Percentiles rank a stretch among this genome's conserved stretches.
phyloP scores from a whole-genome alignment of 2,329 filamentous ascomycete species.

The Trematosphaeria pertusa region DNA sequence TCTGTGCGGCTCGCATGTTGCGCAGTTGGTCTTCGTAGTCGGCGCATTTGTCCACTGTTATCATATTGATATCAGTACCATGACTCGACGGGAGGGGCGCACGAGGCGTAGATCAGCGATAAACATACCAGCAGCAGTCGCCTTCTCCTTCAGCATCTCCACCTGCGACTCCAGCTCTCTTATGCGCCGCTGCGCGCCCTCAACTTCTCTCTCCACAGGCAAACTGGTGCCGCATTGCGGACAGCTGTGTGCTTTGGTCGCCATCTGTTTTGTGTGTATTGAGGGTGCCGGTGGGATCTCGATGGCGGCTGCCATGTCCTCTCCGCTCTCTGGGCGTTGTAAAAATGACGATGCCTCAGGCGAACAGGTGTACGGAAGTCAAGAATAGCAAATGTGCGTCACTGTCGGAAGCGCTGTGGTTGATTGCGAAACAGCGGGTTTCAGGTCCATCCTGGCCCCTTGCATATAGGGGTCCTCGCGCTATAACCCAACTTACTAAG shows the following conservation, averaged over 20 bases:
- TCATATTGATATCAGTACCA: slow-evolving; percentile 10
- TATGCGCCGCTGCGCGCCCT: slow-evolving; percentile 35
- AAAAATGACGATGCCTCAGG: background rate
- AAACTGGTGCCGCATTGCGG: slow-evolving; percentile 39
- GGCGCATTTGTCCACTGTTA: slow-evolving; percentile 64
- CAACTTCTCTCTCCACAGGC: slow-evolving; percentile 17
- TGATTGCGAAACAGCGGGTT: no score
- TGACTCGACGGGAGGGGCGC: background rate
- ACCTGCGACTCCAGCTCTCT: slow-evolving; percentile 74
- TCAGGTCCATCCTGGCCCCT: background rate
- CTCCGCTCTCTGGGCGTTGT: background rate
- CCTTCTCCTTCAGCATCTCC: slow-evolving; percentile 72
- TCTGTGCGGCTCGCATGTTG: slow-evolving; percentile 49
- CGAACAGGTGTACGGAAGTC: background rate
- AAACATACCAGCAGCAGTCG: slow-evolving; percentile 65
- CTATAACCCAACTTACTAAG: no score
- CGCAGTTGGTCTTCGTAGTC: slow-evolving; percentile 83
- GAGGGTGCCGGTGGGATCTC: slow-evolving; percentile 27
- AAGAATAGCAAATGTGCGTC: no score
- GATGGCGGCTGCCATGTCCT: slow-evolving; percentile 29
- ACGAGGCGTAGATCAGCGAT: slow-evolving; percentile 1
- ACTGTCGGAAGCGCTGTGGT: background rate
- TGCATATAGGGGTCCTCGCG: background rate
- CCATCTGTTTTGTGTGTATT: slow-evolving; percentile 25
- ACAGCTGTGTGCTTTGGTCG: slow-evolving; percentile 33